Base-by-base conservation (phyloP, 148 eudicot genomes). In the Fagopyrum tataricum region DNA sequence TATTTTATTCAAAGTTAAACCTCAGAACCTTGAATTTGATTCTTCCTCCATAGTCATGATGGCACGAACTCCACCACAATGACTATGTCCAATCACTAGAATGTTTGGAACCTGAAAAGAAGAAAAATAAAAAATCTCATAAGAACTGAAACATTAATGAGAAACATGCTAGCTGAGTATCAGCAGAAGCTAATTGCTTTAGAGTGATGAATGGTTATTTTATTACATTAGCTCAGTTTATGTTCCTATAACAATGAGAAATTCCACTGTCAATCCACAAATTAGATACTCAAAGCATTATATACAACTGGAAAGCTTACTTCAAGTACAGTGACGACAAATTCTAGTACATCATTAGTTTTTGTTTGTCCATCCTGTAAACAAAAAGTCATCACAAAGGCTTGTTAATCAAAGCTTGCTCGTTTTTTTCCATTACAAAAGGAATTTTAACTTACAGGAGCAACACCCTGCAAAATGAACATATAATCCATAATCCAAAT, bases 61-160 rank as follows among this genome's bases (percentile, higher is more conserved):
- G 75, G 97, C 99, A 84, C 86, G 90, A 46, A 96, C 92, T 62
- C 99, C 99, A 75, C 96, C 99, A 81, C 99, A 96, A 76, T 92
- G 78, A 76, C 96, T 96, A 78, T 92, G 99, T 58, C 99, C 99
- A 72, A 92, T 71, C 44, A 96, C 87, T 58, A 96, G 79, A 78
- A 92, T 83, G 74, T 92, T 90, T 78, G 92, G 89, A 66, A 96
- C 99, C 99, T 96, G 87, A 23, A 20, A 84, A 76, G 52, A 74
- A 76, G 23, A 67, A 41, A 31, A 51, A 23, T 49, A n/a, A 69
- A 5, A 52, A 61, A 62, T 4, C 43, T 62, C 67, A 31, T 62
- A 24, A 59, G 66, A 59, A 24, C 14, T 3, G 40, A 59, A 59
- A 23, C 15, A 24, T 59, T n/a, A 49, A 49, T 15, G 53, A 49